Conservation (phyloP, 192 early-diverging fungal species). For the Mortierella antarctica region DNA sequence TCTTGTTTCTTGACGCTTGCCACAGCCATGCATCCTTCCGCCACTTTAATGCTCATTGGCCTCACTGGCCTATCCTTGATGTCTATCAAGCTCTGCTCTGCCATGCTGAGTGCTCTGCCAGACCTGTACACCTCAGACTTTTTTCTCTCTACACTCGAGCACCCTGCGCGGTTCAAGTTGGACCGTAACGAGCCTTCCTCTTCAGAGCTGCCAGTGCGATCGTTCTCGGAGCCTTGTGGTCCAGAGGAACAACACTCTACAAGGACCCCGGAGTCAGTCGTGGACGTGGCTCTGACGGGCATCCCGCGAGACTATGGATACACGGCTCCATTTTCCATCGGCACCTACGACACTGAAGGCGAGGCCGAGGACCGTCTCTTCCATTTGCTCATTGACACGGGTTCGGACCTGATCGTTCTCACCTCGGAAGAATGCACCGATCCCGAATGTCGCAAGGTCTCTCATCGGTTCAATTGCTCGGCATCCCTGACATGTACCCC, state of each 20-base stretch:
- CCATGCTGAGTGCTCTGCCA: too few species aligned
- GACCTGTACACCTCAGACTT: not conserved
- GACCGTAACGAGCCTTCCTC: slow-evolving; percentile 4
- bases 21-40: too few species aligned
- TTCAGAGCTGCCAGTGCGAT: not conserved
- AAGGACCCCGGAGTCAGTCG: not conserved
- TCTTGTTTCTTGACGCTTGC: too few species aligned
- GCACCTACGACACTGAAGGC: slow-evolving; percentile 5
- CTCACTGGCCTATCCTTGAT: too few species aligned
- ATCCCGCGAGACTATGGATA: slow-evolving; percentile 40
- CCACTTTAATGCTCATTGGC: too few species aligned
- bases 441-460: slow-evolving; percentile 22
- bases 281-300: slow-evolving; percentile 13
- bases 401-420: slow-evolving; percentile 36
- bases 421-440: slow-evolving; percentile 10
- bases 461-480: slow-evolving; percentile 17
- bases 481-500: slow-evolving; percentile 4
- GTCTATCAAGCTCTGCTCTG: too few species aligned
- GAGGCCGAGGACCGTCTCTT: slow-evolving; percentile 3
- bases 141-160: not conserved
- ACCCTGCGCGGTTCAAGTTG: slow-evolving; percentile 2
- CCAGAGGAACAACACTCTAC: not conserved
- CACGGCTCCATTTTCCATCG: slow-evolving; percentile 30
- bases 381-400: slow-evolving; percentile 40
- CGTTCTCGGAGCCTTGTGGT: slow-evolving; percentile 1